A percentile compares a stretch with the other conserved stretches of the same genome.
Conservation (phyloP, 2,329 filamentous ascomycete genomes). For the Arachnomyces sp. region DNA sequence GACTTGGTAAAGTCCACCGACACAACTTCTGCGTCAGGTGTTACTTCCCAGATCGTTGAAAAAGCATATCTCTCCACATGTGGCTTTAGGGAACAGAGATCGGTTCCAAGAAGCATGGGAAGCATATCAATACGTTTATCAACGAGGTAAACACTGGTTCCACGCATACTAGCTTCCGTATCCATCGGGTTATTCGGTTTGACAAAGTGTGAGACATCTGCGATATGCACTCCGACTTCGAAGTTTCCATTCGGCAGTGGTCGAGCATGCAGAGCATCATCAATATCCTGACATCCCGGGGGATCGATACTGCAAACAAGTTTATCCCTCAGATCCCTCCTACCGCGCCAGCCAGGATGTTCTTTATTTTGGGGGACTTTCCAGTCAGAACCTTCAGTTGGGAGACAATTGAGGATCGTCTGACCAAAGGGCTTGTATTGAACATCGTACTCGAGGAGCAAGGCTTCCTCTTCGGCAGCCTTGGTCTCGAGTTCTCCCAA, state of each 20-base stretch:
- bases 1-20: slow-evolving; percentile 89
- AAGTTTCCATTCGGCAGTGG: slow-evolving; percentile 83
- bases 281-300: slow-evolving; percentile 92
- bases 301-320: slow-evolving; percentile 97
- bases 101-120: slow-evolving; percentile 88
- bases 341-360: slow-evolving; percentile 77
- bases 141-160: slow-evolving; percentile 93
- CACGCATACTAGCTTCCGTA: slow-evolving; percentile 81
- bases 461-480: slow-evolving; percentile 91
- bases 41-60: slow-evolving; percentile 81
- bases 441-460: slow-evolving; percentile 91
- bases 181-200: slow-evolving; percentile 98
- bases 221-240: slow-evolving; percentile 96
- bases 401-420: slow-evolving; percentile 86
- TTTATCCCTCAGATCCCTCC: slow-evolving; percentile 74
- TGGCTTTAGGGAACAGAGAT: slow-evolving; percentile 91
- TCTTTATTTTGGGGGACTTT: slow-evolving; percentile 71
- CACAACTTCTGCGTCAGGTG: slow-evolving; percentile 74
- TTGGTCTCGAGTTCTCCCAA: slow-evolving; percentile 92
- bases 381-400: slow-evolving; percentile 87
- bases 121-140: slow-evolving; percentile 99
- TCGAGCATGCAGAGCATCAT: slow-evolving; percentile 87
- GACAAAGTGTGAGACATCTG: slow-evolving; percentile 98
- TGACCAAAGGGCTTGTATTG: slow-evolving; percentile 97
- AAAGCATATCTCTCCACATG: slow-evolving; percentile 93